phyloP scores from a whole-genome alignment of 2,329 filamentous ascomycete species.

The Apiospora pterosperma region DNA sequence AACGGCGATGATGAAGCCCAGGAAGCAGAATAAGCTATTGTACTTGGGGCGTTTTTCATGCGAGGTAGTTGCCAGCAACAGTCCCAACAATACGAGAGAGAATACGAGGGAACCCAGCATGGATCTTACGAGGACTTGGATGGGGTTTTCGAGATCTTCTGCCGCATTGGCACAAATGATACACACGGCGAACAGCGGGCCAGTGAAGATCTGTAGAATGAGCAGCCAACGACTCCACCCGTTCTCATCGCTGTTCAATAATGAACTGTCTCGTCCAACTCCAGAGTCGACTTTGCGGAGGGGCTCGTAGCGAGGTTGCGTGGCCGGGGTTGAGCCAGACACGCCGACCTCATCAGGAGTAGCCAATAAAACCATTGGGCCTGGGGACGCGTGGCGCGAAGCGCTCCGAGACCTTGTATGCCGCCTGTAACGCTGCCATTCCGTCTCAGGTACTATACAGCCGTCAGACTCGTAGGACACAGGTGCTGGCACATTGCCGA shows the following conservation, averaged over 20 bases:
- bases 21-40: conserved; percentile 76
- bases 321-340: neutral
- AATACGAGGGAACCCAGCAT: conserved; percentile 62
- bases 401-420: conserved; percentile 35
- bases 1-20: conserved; percentile 88
- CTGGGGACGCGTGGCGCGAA: conserved; percentile 8
- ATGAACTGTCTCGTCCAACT: conserved; percentile 23
- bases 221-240: conserved; percentile 93
- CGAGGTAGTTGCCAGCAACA: conserved; percentile 67
- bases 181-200: conserved; percentile 77
- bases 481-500: conserved; percentile 28
- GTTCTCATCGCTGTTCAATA: conserved; percentile 35
- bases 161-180: conserved; percentile 69
- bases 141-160: conserved; percentile 53
- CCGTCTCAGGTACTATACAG: conserved; percentile 41
- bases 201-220: conserved; percentile 78
- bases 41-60: conserved; percentile 66
- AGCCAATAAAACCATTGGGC: conserved; percentile 10
- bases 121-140: conserved; percentile 51
- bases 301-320: neutral
- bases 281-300: conserved; percentile 19
- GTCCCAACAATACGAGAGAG: conserved; percentile 63
- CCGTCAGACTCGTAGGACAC: conserved; percentile 31
- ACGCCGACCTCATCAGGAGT: conserved; percentile 3
- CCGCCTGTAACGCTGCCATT: conserved; percentile 58